A percentile compares a stretch with the other conserved stretches of the same genome.
These are phyloP conservation scores for Coemansia asiatica DNA, from an alignment of 192 early-diverging fungal genomes.

Conservation along the genomic window DNA sequence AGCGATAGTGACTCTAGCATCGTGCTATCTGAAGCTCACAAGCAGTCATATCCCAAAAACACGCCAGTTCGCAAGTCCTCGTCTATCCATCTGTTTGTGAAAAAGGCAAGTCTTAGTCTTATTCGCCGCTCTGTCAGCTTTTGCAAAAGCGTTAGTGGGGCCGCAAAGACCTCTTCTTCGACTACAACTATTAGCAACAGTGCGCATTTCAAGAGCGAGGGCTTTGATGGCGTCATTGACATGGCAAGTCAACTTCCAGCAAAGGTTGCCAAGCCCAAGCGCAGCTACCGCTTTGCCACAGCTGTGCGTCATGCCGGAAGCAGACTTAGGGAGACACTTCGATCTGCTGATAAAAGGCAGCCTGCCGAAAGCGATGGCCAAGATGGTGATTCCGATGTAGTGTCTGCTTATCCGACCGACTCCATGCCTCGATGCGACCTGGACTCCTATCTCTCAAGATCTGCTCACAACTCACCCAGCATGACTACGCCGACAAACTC, in stretches of 20 bases:
- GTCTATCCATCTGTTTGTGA: slow-evolving; percentile 38
- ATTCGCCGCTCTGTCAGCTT: slow-evolving; percentile 51
- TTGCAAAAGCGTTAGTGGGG: slow-evolving; percentile 35
- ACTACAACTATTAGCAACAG: background rate
- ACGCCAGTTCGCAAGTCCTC: slow-evolving; percentile 35
- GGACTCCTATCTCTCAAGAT: slow-evolving; percentile 39
- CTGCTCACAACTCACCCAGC: slow-evolving; percentile 35
- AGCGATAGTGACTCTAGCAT: slow-evolving; percentile 27
- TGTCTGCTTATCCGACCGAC: slow-evolving; percentile 48
- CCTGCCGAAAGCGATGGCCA: slow-evolving; percentile 1
- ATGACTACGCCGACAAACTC: slow-evolving; percentile 11
- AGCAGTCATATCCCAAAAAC: background rate
- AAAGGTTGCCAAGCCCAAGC: slow-evolving; percentile 13
- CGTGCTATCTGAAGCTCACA: slow-evolving; percentile 9
- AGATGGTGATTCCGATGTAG: slow-evolving; percentile 25
- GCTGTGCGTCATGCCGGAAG: slow-evolving; percentile 37
- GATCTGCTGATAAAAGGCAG: background rate
- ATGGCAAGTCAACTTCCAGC: background rate
- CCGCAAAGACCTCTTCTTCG: background rate
- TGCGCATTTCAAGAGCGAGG: background rate
- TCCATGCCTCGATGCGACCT: slow-evolving; percentile 28
- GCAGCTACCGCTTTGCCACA: slow-evolving; percentile 20
- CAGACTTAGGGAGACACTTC: slow-evolving; percentile 17
- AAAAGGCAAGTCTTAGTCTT: slow-evolving; percentile 41
- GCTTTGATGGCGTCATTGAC: background rate